Base-by-base conservation (phyloP, 169 alveolate genomes). In the Plasmodium sp. region DNA sequence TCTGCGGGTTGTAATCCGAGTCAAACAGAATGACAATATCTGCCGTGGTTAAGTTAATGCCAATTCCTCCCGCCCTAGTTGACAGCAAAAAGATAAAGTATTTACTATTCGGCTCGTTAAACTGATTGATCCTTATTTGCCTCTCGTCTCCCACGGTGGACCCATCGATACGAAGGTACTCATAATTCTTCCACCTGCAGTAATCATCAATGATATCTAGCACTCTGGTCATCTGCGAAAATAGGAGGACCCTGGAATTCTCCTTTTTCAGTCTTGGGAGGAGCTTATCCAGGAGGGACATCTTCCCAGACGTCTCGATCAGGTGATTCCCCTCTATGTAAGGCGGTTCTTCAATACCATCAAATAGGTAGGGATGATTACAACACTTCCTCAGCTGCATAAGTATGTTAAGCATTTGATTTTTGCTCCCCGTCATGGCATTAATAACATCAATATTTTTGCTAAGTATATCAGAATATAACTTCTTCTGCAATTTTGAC, bases 381-480 rank as follows among this genome's bases (percentile, higher is more conserved):
- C 99, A 99, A 16, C 99, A 99, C 96, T 99, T 99, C 92, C 99
- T 98, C 75, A 99, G 98, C 95, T 99, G 99, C 99, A 99, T 99
- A 31, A 99, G 99, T 85, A 99, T 96, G 94, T 99, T 99, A 98
- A 99, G 97, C 92, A 99, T 96, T 84, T 99, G 99, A 74, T 51
- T 83, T 54, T 71, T 94, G 48, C 84, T 93, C 77, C 95, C 94
- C 22, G 96, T 96, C 83, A 95, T 96, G 31, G 93, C 96, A 43
- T 96, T 96, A 16, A 96, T 84, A 58, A 95, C 97, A 36, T 96
- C 96, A 22, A 95, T 98, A 81, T 96, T 97, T 82, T 96, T 96
- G 48, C 98, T 93, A 74, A 97, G 96, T 10, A 99, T 97, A 77
- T 98, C 98, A 71, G 98, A 96, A 96, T 99, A 99, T 33, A 99